A percentile compares a stretch with the other conserved stretches of the same genome.
Conservation (phyloP, 2,329 filamentous ascomycete species). For the Coniella lustricola region DNA sequence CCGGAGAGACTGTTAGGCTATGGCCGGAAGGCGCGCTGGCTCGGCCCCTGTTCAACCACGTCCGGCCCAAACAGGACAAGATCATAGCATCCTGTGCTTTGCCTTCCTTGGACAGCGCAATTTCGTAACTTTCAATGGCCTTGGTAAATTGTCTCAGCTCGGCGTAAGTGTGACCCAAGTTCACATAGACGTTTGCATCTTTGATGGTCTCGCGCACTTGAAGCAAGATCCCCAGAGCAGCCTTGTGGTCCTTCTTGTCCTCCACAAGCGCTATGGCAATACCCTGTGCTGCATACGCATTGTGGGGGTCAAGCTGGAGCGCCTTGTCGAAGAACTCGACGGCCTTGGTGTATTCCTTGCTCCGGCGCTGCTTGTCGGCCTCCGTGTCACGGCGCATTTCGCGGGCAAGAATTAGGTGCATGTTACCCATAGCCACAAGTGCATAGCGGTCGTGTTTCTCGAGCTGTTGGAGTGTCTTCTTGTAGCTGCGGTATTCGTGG, state of each 20-base stretch:
- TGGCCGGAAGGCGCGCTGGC: conserved; percentile 15
- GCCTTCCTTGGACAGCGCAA: conserved; percentile 70
- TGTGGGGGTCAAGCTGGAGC: conserved; percentile 86
- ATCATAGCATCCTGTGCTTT: conserved; percentile 68
- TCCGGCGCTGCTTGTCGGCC: conserved; percentile 82
- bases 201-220: conserved; percentile 86
- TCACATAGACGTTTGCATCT: conserved; percentile 82
- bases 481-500: conserved; percentile 87
- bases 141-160: conserved; percentile 86
- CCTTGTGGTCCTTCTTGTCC: conserved; percentile 82
- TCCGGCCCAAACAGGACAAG: conserved; percentile 77
- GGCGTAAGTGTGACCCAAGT: conserved; percentile 86
- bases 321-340: conserved; percentile 99
- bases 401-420: conserved; percentile 77
- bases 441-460: conserved; percentile 99
- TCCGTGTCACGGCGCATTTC: conserved; percentile 93
- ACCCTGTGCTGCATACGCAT: conserved; percentile 93
- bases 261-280: conserved; percentile 91
- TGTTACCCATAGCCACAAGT: conserved; percentile 91
- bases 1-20: conserved; percentile 35
- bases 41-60: conserved; percentile 77
- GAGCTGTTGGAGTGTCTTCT: conserved; percentile 86
- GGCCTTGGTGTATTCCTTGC: conserved; percentile 78
- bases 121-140: conserved; percentile 92
- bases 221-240: conserved; percentile 78